Evolutionary conservation across 768 basidiomycete genomes (phyloP).

Genomic region (Cystofilobasidium macerans): DNA sequence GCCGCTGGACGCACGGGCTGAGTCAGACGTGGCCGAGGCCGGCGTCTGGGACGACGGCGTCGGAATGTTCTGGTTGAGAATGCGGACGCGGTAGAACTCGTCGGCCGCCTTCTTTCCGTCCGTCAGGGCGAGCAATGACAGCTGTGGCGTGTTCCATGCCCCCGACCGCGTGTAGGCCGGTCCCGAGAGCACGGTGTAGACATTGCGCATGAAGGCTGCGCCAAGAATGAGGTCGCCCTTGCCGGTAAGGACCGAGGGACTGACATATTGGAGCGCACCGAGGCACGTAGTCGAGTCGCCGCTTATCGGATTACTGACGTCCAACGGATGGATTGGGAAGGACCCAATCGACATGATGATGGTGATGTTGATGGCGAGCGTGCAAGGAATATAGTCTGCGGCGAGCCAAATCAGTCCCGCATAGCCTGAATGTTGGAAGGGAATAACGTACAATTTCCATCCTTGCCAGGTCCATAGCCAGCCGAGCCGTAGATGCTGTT

Average conservation of each 20-base stretch:
- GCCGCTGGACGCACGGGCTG: neutral
- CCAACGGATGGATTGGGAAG: constrained; percentile 21
- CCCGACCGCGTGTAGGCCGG: constrained; percentile 11
- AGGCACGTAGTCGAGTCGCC: constrained; percentile 13
- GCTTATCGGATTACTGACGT: constrained; percentile 9
- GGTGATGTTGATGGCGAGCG: constrained; percentile 11
- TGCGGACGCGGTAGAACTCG: constrained; percentile 18
- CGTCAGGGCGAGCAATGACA: constrained; percentile 21
- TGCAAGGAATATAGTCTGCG: constrained; percentile 6
- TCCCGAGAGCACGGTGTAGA: constrained; percentile 23
- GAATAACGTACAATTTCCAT: constrained; percentile 11
- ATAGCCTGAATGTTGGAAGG: neutral
- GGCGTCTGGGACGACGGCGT: neutral
- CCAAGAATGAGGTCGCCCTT: constrained; percentile 25
- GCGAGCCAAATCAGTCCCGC: neutral
- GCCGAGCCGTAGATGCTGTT: constrained; percentile 18
- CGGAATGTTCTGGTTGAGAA: constrained; percentile 16
- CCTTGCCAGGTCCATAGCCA: constrained; percentile 2
- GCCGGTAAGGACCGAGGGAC: neutral
- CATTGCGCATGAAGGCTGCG: constrained; percentile 24
- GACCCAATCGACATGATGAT: constrained; percentile 13
- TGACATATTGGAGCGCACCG: constrained; percentile 9
- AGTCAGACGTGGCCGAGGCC: neutral
- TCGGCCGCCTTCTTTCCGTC: neutral
- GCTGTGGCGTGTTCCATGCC: constrained; percentile 12